Base-by-base conservation (phyloP, 371 early-diverging fungal species). In the Fennellomyces sp. region DNA sequence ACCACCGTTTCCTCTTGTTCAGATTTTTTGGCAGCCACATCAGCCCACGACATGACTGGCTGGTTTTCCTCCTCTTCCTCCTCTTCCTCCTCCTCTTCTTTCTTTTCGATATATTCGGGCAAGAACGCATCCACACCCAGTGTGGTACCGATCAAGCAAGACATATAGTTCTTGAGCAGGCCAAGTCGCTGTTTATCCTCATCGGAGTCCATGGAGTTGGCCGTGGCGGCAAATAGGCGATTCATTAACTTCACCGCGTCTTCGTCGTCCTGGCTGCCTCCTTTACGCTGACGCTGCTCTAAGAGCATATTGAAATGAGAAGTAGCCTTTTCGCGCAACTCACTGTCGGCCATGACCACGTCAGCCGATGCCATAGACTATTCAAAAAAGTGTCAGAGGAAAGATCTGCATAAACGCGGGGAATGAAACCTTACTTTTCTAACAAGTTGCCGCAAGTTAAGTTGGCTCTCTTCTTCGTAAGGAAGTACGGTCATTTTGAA, bases 101-200 rank as follows among this genome's bases (percentile, higher is more conserved):
- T 35, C 8, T 56, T 61, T 28, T 57, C 31, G n/a, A 42, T 63
- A 15, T 41, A 29, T 27, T 60, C 45, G 12, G 55, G 56, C 36
- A 60, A 23, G 12, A 67, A 67, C 0, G 30, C 63, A 21, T 53
- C 55, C 5, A 48, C 59, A 45, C 63, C 68, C 13, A 67, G 47
- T 17, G 27, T 51, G 11, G 66, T 67, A 21, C 36, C 64, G 25
- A 70, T 61, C 27, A 64, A 42, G 31, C 51, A 57, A 1, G 51
- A 30, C 28, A 61, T 39, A 12, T 55, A 51, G 5, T 51, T 45
- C 28, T 60, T 56, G 28, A 59, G 62, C 31, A 67, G 26, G 29
- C 58, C 26, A 56, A 78, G 66, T 41, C 75, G 71, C 29, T 69
- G 64, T 56, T 73, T 72, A 59, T 78, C 79, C 30, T 65, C 67